Evolutionary conservation across 139 green algal species (phyloP), one percentile per base, ranked within the genome.

Genomic region (Picochlorum sp.): DNA sequence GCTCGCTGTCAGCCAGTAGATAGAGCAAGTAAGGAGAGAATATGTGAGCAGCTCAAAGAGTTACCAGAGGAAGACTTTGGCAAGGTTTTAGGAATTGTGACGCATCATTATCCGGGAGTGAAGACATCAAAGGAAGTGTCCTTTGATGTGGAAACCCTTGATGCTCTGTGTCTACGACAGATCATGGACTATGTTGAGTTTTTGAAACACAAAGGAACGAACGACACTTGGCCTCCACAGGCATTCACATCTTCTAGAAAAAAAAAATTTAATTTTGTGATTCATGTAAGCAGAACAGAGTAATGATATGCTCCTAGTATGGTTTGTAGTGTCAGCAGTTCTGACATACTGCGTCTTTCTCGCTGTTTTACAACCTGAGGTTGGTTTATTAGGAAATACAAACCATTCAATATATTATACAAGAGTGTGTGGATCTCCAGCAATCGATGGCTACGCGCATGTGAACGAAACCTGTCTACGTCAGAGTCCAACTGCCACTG

Each of bases 391-490:
- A 28, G 24, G 62, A 23, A 37, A 37, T 67, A 3, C 16, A 61
- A 23, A 37, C 15, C 13, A 52, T 28, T 44, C 30, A 55, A 11
- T 6, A 23, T 28, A 34, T 21, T 10, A 16, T 34, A 15, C 15
- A 4, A n/a, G 20, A 2, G 79, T 76, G 21, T 89, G 82, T 47
- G 83, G 82, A 49, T 85, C 73, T 5, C 83, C 83, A 8, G 81
- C 83, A 11, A 61, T 83, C 13, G 83, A 90, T 57, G 79, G 71
- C 16, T 92, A 92, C 63, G 72, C 80, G 1, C 78, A 86, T 44
- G 81, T 92, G 6, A 63, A 89, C 23, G 45, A 72, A 6, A 45
- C 63, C 20, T 92, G 85, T 63, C 54, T 90, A 21, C 50, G 76
- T 30, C 18, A 34, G 13, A 81, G 70, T 3, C 76, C 81, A 1